These are phyloP conservation scores for Hypoxylon sp. DNA, from an alignment of 2,329 filamentous ascomycete species.

Conservation along the genomic window DNA sequence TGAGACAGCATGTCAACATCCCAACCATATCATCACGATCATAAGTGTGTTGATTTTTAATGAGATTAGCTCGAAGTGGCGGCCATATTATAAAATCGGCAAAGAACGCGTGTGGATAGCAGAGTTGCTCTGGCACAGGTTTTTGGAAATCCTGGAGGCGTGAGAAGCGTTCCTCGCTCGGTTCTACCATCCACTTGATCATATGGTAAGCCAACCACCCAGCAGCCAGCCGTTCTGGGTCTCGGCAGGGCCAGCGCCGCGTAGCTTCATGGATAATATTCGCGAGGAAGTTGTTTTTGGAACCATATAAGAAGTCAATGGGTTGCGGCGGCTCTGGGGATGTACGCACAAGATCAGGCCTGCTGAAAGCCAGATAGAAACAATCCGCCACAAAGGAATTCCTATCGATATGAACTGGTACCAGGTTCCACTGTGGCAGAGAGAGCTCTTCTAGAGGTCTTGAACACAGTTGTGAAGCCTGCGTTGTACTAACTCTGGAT, in stretches of 20 bases:
- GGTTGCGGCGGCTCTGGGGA: neutral
- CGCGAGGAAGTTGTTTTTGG: constrained; percentile 19
- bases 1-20: constrained; percentile 15
- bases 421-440: constrained; percentile 7
- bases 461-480: neutral
- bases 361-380: neutral
- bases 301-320: constrained; percentile 11
- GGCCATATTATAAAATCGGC: constrained; percentile 14
- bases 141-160: constrained; percentile 19
- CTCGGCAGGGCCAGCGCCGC: constrained; percentile 13
- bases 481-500: neutral
- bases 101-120: constrained; percentile 16
- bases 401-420: neutral
- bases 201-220: constrained; percentile 12
- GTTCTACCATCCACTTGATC: constrained; percentile 12
- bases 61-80: constrained; percentile 11
- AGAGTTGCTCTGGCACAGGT: constrained; percentile 17
- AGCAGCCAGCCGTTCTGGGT: constrained; percentile 8
- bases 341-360: constrained; percentile 5
- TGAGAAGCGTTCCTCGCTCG: constrained; percentile 12
- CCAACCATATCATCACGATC: constrained; percentile 1
- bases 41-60: constrained; percentile 6
- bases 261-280: constrained; percentile 7
- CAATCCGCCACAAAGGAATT: neutral
- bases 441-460: neutral